Base-by-base conservation (phyloP, 768 basidiomycete genomes). In the Kondoa subrosea region DNA sequence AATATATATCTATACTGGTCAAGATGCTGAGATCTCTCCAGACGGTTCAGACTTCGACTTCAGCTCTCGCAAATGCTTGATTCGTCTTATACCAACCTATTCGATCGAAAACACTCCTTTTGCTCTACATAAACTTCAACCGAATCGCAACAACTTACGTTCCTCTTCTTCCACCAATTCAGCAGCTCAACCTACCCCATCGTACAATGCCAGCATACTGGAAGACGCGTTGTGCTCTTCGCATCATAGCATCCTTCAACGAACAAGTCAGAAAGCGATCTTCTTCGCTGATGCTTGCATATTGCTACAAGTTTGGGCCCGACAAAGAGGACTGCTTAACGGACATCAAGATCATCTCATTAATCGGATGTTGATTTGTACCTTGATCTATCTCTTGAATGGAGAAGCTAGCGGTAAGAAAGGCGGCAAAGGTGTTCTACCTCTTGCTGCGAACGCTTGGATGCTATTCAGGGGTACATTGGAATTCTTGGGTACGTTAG, bases 291-390 rank as follows among this genome's bases (percentile, higher is more conserved):
- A 91, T 64, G 89, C 89, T 0, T 76, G 90, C 8, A 81, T 86
- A 0, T 80, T 96, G 0, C 82, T 96, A 17, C 83, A 89, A 12
- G 82, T 92, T 17, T 99, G 95, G 95, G 89, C 88, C 1, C 84
- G 85, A 63, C 87, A 91, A 71, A 70, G 69, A 60, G 27, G 69
- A 66, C 64, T 73, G 67, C 58, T 59, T 67, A 17, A 72, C n/a
- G 58, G 27, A 67, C 12, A 56, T 57, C 59, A 65, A 56, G 26
- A 64, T 16, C 21, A 57, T 57, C 34, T 21, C 50, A 4, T 65
- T 29, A 33, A 50, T 8, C 27, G 56, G 31, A 31, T 63, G 29
- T 27, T 57, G 57, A 16, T 66, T 62, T 4, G 67, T 34, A 66
- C 56, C 3, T 61, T 61, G 32, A 1, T 21, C 25, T 56, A 32